A percentile compares a stretch with the other conserved stretches of the same genome.
phyloP scores from a whole-genome alignment of 768 basidiomycete species.

The Leccinellum luteum region DNA sequence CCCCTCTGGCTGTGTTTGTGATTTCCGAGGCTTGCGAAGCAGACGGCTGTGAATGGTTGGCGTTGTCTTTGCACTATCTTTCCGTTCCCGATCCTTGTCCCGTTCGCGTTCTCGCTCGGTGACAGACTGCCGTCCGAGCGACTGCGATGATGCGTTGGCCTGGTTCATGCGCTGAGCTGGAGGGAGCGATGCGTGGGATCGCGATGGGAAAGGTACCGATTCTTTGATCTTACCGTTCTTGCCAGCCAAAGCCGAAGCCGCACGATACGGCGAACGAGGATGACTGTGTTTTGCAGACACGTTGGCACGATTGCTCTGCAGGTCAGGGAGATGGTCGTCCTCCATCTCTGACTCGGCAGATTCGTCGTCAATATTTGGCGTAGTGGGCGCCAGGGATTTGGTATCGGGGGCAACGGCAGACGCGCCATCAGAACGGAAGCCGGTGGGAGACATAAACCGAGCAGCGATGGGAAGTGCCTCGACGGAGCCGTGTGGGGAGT shows the following conservation, averaged over 20 bases:
- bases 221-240: conserved; percentile 40
- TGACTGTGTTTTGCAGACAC: conserved; percentile 56
- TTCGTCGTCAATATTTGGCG: conserved; percentile 69
- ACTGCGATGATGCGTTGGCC: conserved; percentile 64
- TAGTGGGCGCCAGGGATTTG: conserved; percentile 45
- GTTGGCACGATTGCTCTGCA: conserved; percentile 24
- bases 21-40: conserved; percentile 69
- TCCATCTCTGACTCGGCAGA: conserved; percentile 74
- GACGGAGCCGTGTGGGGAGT: conserved; percentile 66
- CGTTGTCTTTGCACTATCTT: conserved; percentile 39
- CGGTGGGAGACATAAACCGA: conserved; percentile 77
- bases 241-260: conserved; percentile 40
- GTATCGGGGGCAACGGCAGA: conserved; percentile 40
- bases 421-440: conserved; percentile 47
- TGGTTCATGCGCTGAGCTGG: conserved; percentile 53
- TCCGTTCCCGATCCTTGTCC: conserved; percentile 48
- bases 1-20: conserved; percentile 48
- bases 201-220: conserved; percentile 71
- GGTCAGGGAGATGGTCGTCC: conserved; percentile 42
- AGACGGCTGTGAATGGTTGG: conserved; percentile 41
- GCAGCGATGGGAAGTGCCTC: conserved; percentile 87
- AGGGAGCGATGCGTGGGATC: conserved; percentile 77
- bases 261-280: conserved; percentile 75
- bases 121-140: conserved; percentile 68
- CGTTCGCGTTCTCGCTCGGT: conserved; percentile 41